Evolutionary conservation across 2,329 filamentous ascomycete species (phyloP), one percentile per base, ranked within the genome.

Genomic region (Pyricularia grisea): DNA sequence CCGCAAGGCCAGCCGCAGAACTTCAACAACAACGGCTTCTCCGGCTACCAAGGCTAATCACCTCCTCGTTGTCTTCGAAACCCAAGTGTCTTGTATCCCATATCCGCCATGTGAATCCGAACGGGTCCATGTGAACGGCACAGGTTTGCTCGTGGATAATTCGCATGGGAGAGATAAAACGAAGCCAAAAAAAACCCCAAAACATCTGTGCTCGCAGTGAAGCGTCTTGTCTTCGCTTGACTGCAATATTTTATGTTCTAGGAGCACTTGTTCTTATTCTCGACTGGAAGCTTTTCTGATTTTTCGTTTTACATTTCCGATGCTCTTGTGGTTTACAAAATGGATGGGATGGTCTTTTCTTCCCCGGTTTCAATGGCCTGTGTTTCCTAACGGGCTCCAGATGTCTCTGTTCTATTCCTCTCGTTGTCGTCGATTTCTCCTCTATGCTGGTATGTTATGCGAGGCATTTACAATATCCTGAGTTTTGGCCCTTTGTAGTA

Each of bases 11-110:
- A 81, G 30, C 82, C 82, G 69, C 86, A 88, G 76, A 86, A 84
- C 77, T 88, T 86, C 76, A 84, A 61, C 65, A 68, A 83, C 78
- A 88, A 87, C 74, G 87, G 86, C 70, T 90, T 88, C 76, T 83
- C 84, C 72, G 84, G 86, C 71, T 90, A 90, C 78, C 87, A 89
- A 78, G 85, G 85, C 72, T 89, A 84, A 73, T n/a, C 42, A 50
- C 20, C 7, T 50, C 25, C 2, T 27, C 23, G 3, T 61, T 61
- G 14, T 61, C 11, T n/a, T 25, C 14, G 20, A 61, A 58, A 25
- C 30, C 7, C 12, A 65, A 20, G 63, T 4, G 63, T 61, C 58
- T 61, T 27, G 58, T 23, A 61, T 23, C 58, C 33, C 65, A 27
- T 67, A 25, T 58, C 23, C 36, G 23, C 42, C 23, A 55, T n/a